phyloP scores from a whole-genome alignment of 2,329 filamentous ascomycete species.

The Fusarium xylarioides region DNA sequence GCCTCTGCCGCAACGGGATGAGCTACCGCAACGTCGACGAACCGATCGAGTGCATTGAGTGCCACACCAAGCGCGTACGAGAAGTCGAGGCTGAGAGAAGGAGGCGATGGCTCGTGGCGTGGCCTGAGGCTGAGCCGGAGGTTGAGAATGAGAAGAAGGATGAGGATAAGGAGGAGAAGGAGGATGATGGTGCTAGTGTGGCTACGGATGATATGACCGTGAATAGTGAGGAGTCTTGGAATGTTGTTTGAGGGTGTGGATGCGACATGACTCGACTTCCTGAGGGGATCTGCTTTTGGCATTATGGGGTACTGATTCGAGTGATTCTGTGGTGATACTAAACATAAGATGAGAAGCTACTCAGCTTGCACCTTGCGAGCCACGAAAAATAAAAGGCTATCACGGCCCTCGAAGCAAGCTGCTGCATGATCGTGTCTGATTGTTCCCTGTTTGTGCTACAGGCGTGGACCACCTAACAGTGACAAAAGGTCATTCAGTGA shows the following conservation, averaged over 20 bases:
- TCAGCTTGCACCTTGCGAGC: fast-evolving
- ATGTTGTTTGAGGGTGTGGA: background rate
- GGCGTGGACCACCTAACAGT: fast-evolving
- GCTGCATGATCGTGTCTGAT: too few species aligned
- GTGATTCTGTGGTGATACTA: too few species aligned
- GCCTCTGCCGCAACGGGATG: background rate
- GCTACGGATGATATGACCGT: background rate
- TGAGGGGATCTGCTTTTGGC: fast-evolving
- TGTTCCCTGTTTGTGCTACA: background rate
- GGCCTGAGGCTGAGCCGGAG: background rate
- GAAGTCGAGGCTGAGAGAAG: background rate
- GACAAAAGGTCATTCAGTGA: background rate
- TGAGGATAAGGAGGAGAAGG: background rate
- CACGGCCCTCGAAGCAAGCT: background rate
- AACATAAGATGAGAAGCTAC: background rate
- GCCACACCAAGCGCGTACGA: background rate
- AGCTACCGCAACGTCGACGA: background rate
- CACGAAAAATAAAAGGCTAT: background rate
- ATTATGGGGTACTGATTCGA: background rate
- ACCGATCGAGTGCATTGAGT: background rate
- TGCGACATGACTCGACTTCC: too few species aligned
- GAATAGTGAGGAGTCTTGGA: background rate
- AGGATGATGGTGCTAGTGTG: background rate
- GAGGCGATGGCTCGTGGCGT: background rate
- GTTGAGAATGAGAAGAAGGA: background rate